These are phyloP conservation scores for Diaporthe sp. DNA, from an alignment of 2,329 filamentous ascomycete genomes.

Conservation along the genomic window DNA sequence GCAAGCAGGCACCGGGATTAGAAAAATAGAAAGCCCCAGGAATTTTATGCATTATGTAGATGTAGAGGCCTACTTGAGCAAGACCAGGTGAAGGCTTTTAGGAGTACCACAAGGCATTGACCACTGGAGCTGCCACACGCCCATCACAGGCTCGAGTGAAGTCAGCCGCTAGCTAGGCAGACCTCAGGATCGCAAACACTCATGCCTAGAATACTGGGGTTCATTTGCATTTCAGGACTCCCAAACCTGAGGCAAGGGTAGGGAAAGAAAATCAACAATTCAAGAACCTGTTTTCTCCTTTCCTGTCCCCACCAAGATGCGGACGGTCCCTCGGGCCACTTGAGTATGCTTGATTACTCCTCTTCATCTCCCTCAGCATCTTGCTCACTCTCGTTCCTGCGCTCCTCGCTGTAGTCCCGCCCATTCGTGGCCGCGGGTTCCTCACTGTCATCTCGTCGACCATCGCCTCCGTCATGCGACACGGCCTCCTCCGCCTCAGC, in stretches of 20 bases:
- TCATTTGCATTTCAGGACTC: background rate
- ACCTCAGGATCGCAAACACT: background rate
- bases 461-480: slow-evolving; percentile 35
- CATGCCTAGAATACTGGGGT: background rate
- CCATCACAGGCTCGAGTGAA: background rate
- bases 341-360: slow-evolving; percentile 36
- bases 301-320: background rate
- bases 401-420: slow-evolving; percentile 35
- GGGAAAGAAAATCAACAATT: background rate
- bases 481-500: slow-evolving; percentile 39
- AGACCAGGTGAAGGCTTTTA: background rate
- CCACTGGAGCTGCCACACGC: background rate
- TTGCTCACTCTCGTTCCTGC: slow-evolving; percentile 39
- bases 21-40: background rate
- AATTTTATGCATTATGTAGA: background rate
- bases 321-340: background rate
- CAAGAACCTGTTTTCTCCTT: background rate
- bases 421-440: slow-evolving; percentile 29
- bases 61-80: background rate
- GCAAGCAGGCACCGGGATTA: too few species aligned
- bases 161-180: background rate
- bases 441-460: slow-evolving; percentile 36
- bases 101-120: background rate
- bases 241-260: background rate
- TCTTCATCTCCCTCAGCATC: slow-evolving; percentile 44